These are phyloP conservation scores for Blepharisma stoltei DNA, from an alignment of 73 alveolate genomes.

Conservation along the genomic window DNA sequence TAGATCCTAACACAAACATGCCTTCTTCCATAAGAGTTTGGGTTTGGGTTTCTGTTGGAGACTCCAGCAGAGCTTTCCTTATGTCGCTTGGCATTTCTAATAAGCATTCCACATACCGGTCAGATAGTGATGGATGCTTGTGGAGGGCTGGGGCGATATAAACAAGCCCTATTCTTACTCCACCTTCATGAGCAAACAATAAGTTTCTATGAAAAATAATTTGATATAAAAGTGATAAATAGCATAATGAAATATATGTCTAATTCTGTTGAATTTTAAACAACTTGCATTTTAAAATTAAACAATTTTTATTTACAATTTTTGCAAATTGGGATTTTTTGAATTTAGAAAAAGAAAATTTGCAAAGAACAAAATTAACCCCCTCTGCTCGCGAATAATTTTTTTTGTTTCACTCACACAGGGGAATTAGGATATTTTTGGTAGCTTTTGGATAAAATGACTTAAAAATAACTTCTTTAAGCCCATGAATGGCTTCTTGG, in stretches of 20 bases:
- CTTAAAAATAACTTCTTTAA: constrained; percentile 23
- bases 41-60: constrained; percentile 8
- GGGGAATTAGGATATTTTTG: constrained; percentile 6
- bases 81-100: background rate
- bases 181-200: too few relatives aligned
- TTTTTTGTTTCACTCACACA: constrained; percentile 15
- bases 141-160: constrained; percentile 59
- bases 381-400: constrained; percentile 16
- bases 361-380: background rate
- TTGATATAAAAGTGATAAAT: too few relatives aligned
- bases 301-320: too few relatives aligned
- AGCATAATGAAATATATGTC: too few relatives aligned
- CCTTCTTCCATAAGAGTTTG: constrained; percentile 48
- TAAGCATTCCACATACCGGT: constrained; percentile 38
- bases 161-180: constrained; percentile 55
- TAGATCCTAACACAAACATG: constrained; percentile 57
- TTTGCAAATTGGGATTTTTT: too few relatives aligned
- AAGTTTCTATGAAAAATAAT: too few relatives aligned
- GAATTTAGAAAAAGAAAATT: too few relatives aligned
- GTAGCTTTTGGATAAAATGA: constrained; percentile 23
- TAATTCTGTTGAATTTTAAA: too few relatives aligned
- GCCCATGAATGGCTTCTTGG: constrained; percentile 12
- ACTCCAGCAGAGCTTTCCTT: background rate
- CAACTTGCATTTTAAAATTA: too few relatives aligned
- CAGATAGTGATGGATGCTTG: constrained; percentile 58